A percentile compares a stretch with the other conserved stretches of the same genome.
phyloP scores from a whole-genome alignment of 1,139 yeast species.

The Sugiyamaella neomexicana region DNA sequence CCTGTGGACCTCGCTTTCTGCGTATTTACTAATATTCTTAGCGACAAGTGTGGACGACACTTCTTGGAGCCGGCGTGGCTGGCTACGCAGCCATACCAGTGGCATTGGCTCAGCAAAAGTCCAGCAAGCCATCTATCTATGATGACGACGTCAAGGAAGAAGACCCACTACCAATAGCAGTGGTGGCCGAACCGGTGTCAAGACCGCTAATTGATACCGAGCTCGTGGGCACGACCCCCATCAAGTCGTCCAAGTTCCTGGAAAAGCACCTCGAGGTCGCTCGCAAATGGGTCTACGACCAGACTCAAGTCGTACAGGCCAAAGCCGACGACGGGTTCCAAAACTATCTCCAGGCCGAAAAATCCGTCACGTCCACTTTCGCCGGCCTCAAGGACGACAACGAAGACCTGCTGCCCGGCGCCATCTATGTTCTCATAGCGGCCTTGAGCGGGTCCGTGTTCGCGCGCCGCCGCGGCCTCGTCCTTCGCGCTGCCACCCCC shows the following conservation, averaged over 20 bases:
- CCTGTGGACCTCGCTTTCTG: no score
- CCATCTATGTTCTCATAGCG: constrained; percentile 71
- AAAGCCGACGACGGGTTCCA: constrained; percentile 49
- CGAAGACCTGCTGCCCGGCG: constrained; percentile 77
- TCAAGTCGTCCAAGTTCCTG: constrained; percentile 52
- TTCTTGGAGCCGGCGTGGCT: constrained; percentile 21
- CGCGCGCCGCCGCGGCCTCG: constrained; percentile 67
- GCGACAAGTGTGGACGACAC: constrained; percentile 6
- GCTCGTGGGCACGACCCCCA: constrained; percentile 57
- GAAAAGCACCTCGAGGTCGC: constrained; percentile 52
- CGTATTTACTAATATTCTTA: not conserved
- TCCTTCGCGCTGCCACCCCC: constrained; percentile 64
- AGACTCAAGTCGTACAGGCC: constrained; percentile 40
- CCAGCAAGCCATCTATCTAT: constrained; percentile 21
- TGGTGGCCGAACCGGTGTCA: constrained; percentile 24
- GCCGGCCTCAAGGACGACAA: constrained; percentile 66
- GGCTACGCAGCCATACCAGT: constrained; percentile 27
- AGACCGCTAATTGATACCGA: constrained; percentile 37
- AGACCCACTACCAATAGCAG: no score
- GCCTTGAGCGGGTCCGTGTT: constrained; percentile 76
- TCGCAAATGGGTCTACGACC: constrained; percentile 45
- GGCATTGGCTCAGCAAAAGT: constrained; percentile 29
- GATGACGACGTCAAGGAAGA: constrained; percentile 51
- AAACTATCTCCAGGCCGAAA: constrained; percentile 60
- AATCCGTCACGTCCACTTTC: constrained; percentile 63